Base-by-base conservation (phyloP, 1,284 basidiomycete species). In the Mycena citricolor region DNA sequence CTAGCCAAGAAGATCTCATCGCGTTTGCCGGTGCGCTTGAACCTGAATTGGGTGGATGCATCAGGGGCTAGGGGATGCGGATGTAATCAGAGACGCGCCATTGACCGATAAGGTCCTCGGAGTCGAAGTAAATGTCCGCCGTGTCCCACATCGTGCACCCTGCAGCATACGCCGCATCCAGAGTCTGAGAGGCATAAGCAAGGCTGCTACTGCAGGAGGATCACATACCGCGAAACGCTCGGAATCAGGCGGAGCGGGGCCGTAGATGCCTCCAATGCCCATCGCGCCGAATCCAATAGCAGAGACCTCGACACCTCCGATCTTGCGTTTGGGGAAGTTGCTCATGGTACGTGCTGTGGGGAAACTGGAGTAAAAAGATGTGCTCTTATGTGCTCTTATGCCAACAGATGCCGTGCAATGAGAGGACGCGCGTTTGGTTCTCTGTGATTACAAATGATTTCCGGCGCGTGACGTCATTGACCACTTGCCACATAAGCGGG, bases 111-210 rank as follows among this genome's bases (percentile, higher is more conserved):
- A 75, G 50, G 2, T 69, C 67, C 54, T 76, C 74, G 16, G 60
- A 68, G 49, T 74, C 67, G 4, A 61, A 64, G 49, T 75, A 77
- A 4, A 68, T 43, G 48, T 70, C 64, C 7, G 70, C 65, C 11
- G 70, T 63, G 49, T 71, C 70, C 71, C 71, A 74, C 45, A 61
- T 63, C 4, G 62, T 73, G 48, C 64, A 67, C 0, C 71, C 70
- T 10, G 52, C 49, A 34, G 61, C 65, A 25, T 66, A 55, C 1
- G 66, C 67, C n/a, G 66, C 58, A 42, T 73, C 70, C 8, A 74
- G 46, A 13, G 72, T 54, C 66, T 69, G 29, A 17, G 11, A n/a
- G 22, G 14, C 13, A 34, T 5, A 36, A 5, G n/a, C 5, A 24
- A 14, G 5, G 13, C n/a, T n/a, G 29, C 7, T 16, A 10, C 10